Evolutionary conservation across 495 filamentous ascomycete genomes (phyloP), one percentile per base, ranked within the genome.

Genomic region (Thozetella sp.): DNA sequence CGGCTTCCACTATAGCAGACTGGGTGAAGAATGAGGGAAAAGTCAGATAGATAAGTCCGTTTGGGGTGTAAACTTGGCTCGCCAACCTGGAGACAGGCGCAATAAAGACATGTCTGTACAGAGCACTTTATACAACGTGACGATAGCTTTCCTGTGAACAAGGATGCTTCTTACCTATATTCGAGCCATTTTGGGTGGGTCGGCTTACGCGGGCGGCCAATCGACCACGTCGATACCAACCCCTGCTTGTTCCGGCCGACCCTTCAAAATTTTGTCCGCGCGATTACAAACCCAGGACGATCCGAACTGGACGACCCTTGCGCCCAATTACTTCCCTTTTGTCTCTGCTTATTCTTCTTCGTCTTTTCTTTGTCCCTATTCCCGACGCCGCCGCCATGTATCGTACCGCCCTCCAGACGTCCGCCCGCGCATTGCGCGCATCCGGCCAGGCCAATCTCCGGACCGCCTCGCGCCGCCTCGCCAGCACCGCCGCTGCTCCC

Each of bases 401-500:
- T 55, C 87, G 85, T 71, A 69, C 85, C 59, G 83, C 82, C 53
- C 70, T 83, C 58, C 77, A 86, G 73, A 78, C 81, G 48, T 72
- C 83, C 61, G 82, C 84, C 57, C 81, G 83, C 67, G 73, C 75
- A 53, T 62, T 76, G 57, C 70, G 71, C 53, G 66, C 69, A 27
- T 63, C 72, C 48, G 76, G 82, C 60, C 72, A 68, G 40, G 63
- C 65, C 2, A 55, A 58, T 55, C 27, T 67, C 55, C 45, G 65
- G 4, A 61, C 67, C 37, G 58, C 65, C 22, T 67, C 71, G 62
- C 82, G 83, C 62, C 86, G 92, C 71, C 89, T 92, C 67, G 81
- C 90, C 73, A 91, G 86, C 78, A 92, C 90, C 56, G 78, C 85
- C 63, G 79, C 90, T 55, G 75, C 87, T 3, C 67, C 76, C 55